Base-by-base conservation (phyloP, 768 basidiomycete genomes). In the Podaxis carcinomalis region DNA sequence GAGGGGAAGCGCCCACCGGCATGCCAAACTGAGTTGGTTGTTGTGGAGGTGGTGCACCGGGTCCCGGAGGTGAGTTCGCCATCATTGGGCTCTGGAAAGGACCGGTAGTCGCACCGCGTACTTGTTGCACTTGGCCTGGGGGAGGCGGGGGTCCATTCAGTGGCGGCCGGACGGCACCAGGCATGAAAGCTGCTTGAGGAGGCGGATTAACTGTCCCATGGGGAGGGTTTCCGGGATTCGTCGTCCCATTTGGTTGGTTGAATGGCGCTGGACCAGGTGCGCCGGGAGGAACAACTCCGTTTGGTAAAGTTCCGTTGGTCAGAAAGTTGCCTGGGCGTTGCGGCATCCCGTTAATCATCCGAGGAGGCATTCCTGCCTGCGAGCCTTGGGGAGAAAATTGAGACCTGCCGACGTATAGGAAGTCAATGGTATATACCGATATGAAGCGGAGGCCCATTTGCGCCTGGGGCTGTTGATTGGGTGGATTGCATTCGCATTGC, bases 51-150 rank as follows among this genome's bases (percentile, higher is more conserved):
- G 68, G 28, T 64, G 69, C 49, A 10, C 58, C 56, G 7, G 55
- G 16, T 51, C 80, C 80, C 63, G 85, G 85, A 0, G 84, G 82
- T 3, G 86, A 86, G 54, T 82, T 80, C 1, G 84, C 77, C 72
- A 89, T 85, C 1, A 82, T 86, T 3, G 88, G 88, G 21, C 86
- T 88, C 44, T 80, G 84, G 70, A 85, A 89, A 7, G 82, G 81
- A 13, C 80, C 52, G 61, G 59, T 56, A 57, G 51, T 55, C 37
- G 63, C 39, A 59, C 62, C 52, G 42, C 65, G 62, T 44, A 59
- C 54, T 52, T 65, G 65, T 16, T 63, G 62, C 5, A 58, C 58
- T 36, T 57, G 65, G 36, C 62, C 66, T 47, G 66, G 63, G 13
- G 50, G 60, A 32, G 56, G 62, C n/a, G 53, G 66, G n/a, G 62